phyloP scores from a whole-genome alignment of 108 stramenopile genomes.

The Schizochytrium sp. region DNA sequence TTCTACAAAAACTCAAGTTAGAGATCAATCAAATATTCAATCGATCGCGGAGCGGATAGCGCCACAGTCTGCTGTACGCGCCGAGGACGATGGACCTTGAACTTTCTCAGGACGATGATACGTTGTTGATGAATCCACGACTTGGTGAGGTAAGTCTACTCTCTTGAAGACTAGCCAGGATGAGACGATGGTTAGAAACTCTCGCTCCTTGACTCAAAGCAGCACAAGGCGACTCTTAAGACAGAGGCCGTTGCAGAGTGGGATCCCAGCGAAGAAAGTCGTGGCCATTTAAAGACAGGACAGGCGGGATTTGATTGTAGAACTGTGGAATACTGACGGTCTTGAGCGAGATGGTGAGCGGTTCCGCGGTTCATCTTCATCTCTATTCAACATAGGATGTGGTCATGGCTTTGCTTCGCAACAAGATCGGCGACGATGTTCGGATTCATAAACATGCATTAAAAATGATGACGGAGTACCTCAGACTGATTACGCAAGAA shows the following conservation, averaged over 20 bases:
- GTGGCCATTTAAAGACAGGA: too few relatives aligned
- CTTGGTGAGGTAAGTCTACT: not conserved
- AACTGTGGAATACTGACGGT: not conserved
- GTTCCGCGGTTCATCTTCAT: not conserved
- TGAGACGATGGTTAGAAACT: not conserved
- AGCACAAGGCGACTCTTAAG: not conserved
- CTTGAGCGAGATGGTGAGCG: not conserved
- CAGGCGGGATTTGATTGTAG: not conserved
- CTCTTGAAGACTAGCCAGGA: not conserved
- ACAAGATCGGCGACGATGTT: slow-evolving; percentile 12
- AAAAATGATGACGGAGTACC: slow-evolving; percentile 16
- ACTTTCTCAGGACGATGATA: slow-evolving; percentile 23
- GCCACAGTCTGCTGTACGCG: too few relatives aligned
- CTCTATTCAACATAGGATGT: slow-evolving; percentile 31
- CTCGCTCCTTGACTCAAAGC: not conserved
- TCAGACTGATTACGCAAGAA: slow-evolving; percentile 30
- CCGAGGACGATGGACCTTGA: not conserved
- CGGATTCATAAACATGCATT: not conserved
- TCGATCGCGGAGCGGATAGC: too few relatives aligned
- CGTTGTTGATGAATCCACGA: not conserved
- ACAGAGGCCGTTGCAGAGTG: too few relatives aligned
- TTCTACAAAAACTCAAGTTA: too few relatives aligned
- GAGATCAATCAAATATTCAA: too few relatives aligned
- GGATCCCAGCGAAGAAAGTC: too few relatives aligned
- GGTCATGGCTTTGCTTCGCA: not conserved